phyloP scores from a whole-genome alignment of 2,329 filamentous ascomycete species.

The Neocatenulostroma microsporum region DNA sequence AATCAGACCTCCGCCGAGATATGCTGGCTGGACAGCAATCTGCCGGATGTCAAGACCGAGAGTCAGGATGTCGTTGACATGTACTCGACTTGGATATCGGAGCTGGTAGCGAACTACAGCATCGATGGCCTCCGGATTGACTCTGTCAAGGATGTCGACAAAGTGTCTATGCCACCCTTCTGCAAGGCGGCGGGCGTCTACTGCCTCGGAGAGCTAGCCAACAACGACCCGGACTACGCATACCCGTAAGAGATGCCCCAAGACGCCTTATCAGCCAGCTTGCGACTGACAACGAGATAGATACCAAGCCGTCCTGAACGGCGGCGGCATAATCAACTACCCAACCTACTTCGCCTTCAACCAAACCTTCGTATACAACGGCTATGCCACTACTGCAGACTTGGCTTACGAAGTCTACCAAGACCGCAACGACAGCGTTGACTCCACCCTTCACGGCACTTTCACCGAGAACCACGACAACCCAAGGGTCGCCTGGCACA shows the following conservation, averaged over 20 bases:
- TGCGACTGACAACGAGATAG: too few species aligned
- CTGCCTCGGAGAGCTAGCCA: conserved; percentile 24
- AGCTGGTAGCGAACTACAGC: conserved; percentile 36
- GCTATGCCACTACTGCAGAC: conserved; percentile 21
- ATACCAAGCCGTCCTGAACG: conserved; percentile 20
- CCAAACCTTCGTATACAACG: conserved; percentile 5
- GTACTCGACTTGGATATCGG: conserved; percentile 34
- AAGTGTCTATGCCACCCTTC: conserved; percentile 24
- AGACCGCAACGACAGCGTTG: conserved; percentile 14
- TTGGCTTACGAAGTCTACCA: conserved; percentile 22
- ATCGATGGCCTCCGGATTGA: conserved; percentile 32
- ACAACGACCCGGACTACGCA: conserved; percentile 17
- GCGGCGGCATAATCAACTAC: conserved; percentile 24
- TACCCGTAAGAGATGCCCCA: conserved; percentile 13
- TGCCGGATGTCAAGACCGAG: conserved; percentile 43
- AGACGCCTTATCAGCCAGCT: not conserved
- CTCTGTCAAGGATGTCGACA: conserved; percentile 25
- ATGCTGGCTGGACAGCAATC: conserved; percentile 47
- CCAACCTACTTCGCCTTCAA: conserved; percentile 3
- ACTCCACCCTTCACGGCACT: conserved; percentile 11
- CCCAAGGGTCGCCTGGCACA: conserved; percentile 11
- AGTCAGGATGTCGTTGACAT: conserved; percentile 32
- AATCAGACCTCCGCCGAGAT: conserved; percentile 29
- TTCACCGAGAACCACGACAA: conserved; percentile 19
- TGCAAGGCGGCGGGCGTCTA: conserved; percentile 23